Conservation (phyloP, 2,329 filamentous ascomycete genomes). For the Alternaria tenuissima region DNA sequence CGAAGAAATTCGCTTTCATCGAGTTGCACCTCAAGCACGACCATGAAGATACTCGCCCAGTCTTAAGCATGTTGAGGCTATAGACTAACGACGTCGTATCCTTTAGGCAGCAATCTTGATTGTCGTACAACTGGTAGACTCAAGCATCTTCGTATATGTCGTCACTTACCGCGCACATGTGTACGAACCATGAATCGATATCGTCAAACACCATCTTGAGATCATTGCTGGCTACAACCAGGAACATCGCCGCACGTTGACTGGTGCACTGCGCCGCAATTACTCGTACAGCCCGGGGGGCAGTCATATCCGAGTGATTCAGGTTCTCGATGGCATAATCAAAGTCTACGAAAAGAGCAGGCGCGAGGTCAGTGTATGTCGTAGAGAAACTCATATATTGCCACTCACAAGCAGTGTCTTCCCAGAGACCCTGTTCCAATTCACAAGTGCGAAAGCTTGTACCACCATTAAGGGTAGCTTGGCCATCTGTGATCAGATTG, state of each 20-base stretch:
- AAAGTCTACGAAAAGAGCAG: conserved; percentile 28
- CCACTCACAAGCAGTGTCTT: conserved; percentile 46
- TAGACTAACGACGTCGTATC: no score
- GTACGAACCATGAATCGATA: conserved; percentile 57
- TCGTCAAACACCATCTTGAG: conserved; percentile 58
- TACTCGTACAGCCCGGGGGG: conserved; percentile 47
- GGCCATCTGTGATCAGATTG: conserved; percentile 29
- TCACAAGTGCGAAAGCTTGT: conserved; percentile 36
- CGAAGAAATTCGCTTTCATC: no score
- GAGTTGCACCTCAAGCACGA: no score
- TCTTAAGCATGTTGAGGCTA: no score
- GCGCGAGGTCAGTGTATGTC: background rate
- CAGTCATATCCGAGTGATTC: conserved; percentile 45
- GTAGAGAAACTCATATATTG: background rate
- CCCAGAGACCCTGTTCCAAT: conserved; percentile 55
- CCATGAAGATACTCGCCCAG: no score
- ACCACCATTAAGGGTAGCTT: conserved; percentile 38
- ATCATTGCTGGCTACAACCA: conserved; percentile 54
- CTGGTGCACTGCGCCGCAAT: conserved; percentile 51
- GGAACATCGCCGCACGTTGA: conserved; percentile 40
- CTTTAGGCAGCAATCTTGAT: no score
- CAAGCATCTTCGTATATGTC: no score
- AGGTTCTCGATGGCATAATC: conserved; percentile 50
- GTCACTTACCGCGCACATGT: conserved; percentile 46
- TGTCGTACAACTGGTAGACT: no score